Base-by-base conservation (phyloP, 495 filamentous ascomycete genomes). In the Neurospora sp. region DNA sequence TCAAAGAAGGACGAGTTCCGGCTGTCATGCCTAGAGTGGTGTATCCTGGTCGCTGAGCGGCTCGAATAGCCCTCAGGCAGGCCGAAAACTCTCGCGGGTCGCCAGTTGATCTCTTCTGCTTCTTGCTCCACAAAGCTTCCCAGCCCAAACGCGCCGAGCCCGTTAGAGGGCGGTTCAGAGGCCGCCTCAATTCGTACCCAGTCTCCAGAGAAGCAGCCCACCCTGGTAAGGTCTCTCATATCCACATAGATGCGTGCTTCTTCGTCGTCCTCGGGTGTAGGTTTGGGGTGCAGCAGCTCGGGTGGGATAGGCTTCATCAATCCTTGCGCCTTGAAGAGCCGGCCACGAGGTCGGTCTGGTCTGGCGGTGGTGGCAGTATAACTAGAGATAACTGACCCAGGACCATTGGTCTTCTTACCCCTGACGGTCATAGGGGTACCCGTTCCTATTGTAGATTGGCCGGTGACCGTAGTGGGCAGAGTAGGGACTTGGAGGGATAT, bases 161-260 rank as follows among this genome's bases (percentile, higher is more conserved):
- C 88, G 74, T 85, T 85, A 74, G 87, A 81, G 14, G 88, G 87
- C 16, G 91, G 89, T 75, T 93, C 92, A 45, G 89, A 83, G 16
- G 91, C 86, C 1, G 88, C 83, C 82, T 96, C 93, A 22, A 99
- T 84, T 4, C 90, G 88, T n/a, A 98, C 93, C 96, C 96, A 99
- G 78, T 99, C 96, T 16, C 96, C 96, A 1, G 95, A 97, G 80
- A 99, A 99, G 79, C 94, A 98, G 38, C 94, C 93, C 48, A 98
- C 88, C 73, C 92, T 91, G n/a, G 92, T 89, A 12, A 99, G 82
- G 20, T 93, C 90, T 73, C 87, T 91, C 39, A 94, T 90, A 74
- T 96, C 93, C 9, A 98, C 93, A 80, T 94, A 98, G 20, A 98
- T 84, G 48, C 95, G 88, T 3, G 91, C 90, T 78, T 98, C 96